These are phyloP conservation scores for Cercospora citrullina DNA, from an alignment of 2,329 filamentous ascomycete genomes.

Conservation along the genomic window DNA sequence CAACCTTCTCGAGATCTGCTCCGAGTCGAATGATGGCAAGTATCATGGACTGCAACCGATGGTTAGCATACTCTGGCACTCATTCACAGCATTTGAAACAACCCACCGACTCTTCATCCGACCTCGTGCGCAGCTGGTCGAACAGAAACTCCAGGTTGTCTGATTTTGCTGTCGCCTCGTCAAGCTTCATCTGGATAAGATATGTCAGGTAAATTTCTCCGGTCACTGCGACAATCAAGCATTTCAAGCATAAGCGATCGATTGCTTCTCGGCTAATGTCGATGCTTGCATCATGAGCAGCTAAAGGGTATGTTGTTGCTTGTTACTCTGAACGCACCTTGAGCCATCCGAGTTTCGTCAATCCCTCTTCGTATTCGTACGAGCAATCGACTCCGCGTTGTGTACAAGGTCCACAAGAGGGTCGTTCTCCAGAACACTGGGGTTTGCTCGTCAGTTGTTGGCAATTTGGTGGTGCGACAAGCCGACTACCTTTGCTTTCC, in stretches of 20 bases:
- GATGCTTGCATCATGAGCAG: background rate
- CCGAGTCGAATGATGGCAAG: slow-evolving; percentile 26
- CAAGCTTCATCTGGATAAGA: slow-evolving; percentile 13
- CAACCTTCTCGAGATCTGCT: slow-evolving; percentile 25
- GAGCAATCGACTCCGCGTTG: slow-evolving; percentile 23
- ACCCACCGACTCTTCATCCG: slow-evolving; percentile 25
- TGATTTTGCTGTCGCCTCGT: slow-evolving; percentile 21
- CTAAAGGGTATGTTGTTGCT: background rate
- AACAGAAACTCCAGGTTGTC: slow-evolving; percentile 26
- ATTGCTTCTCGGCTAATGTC: background rate
- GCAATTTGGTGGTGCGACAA: background rate
- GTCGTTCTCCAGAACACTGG: slow-evolving; percentile 20
- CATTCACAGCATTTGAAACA: background rate
- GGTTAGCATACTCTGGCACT: background rate
- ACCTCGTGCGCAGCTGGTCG: slow-evolving; percentile 24
- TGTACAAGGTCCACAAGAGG: slow-evolving; percentile 21
- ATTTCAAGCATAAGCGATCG: background rate
- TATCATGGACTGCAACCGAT: slow-evolving; percentile 7
- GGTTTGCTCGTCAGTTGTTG: background rate
- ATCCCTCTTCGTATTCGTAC: slow-evolving; percentile 28
- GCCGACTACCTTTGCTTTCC: slow-evolving; percentile 22
- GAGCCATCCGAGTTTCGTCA: slow-evolving; percentile 23
- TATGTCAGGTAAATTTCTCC: background rate
- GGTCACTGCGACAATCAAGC: background rate
- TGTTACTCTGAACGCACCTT: slow-evolving; percentile 1